Conservation (phyloP, 2,329 filamentous ascomycete genomes). For the Aspergillus novoparasiticus region DNA sequence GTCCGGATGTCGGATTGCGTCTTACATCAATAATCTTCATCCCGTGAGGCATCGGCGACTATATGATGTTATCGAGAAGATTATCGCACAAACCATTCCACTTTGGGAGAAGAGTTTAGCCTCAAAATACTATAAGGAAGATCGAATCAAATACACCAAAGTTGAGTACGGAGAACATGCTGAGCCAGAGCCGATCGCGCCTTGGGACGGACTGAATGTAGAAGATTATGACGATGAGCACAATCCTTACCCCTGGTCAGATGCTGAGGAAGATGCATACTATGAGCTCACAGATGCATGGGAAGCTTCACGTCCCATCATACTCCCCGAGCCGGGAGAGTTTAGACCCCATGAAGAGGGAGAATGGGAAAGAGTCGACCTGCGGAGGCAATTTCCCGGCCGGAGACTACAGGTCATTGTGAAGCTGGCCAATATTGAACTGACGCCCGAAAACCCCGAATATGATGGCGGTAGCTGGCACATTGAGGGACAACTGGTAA, state of each 20-base stretch:
- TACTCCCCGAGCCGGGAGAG: not conserved
- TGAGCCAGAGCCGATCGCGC: too few relatives aligned
- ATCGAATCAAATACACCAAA: conserved; percentile 12
- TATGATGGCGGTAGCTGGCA: conserved; percentile 51
- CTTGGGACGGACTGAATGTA: too few relatives aligned
- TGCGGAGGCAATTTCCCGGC: conserved; percentile 32
- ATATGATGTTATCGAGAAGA: conserved; percentile 41
- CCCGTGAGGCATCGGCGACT: conserved; percentile 34
- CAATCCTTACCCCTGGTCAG: too few relatives aligned
- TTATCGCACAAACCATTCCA: conserved; percentile 45
- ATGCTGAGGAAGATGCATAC: too few relatives aligned
- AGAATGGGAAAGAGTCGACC: conserved; percentile 9
- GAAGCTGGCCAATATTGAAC: conserved; percentile 63
- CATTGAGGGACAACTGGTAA: conserved; percentile 48
- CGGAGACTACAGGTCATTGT: conserved; percentile 54
- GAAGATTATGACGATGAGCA: too few relatives aligned
- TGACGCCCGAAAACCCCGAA: conserved; percentile 59
- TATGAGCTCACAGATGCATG: too few relatives aligned
- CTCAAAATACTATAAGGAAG: not conserved
- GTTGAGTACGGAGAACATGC: conserved; percentile 5
- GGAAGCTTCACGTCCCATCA: too few relatives aligned
- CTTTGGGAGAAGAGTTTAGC: conserved; percentile 47
- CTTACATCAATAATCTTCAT: conserved; percentile 51
- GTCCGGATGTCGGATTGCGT: conserved; percentile 31
- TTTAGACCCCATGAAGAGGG: too few relatives aligned